phyloP scores from a whole-genome alignment of 768 basidiomycete genomes.

The Pleurotus pulmonarius region DNA sequence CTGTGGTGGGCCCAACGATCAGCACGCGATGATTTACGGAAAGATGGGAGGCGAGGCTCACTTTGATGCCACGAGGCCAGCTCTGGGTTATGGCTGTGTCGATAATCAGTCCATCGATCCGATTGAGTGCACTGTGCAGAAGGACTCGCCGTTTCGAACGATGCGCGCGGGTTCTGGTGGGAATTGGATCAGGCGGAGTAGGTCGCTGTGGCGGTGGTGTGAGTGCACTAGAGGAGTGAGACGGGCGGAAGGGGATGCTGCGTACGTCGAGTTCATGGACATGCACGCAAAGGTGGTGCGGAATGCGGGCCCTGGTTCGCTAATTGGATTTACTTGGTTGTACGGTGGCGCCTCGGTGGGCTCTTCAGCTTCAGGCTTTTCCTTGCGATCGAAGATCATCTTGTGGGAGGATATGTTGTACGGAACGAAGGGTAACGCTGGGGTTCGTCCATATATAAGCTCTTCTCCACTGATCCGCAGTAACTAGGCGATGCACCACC shows the following conservation, averaged over 20 bases:
- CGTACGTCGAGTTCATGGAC: conserved; percentile 6
- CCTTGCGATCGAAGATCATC: too few relatives aligned
- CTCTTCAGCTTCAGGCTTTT: too few relatives aligned
- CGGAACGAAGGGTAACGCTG: too few relatives aligned
- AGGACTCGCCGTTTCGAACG: not conserved
- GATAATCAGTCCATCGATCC: not conserved
- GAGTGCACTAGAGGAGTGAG: not conserved
- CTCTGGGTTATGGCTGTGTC: not conserved
- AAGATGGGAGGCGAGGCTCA: not conserved
- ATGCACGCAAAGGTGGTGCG: conserved; percentile 1
- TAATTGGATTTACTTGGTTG: too few relatives aligned
- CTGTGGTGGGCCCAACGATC: not conserved
- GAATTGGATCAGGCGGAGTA: conserved; percentile 2
- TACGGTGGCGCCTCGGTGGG: too few relatives aligned
- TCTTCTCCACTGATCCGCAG: too few relatives aligned
- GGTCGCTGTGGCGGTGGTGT: not conserved
- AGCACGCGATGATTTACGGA: not conserved
- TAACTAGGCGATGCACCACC: too few relatives aligned
- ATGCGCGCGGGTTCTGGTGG: not conserved
- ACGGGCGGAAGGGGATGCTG: too few relatives aligned
- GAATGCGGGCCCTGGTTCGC: not conserved
- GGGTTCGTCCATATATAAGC: too few relatives aligned
- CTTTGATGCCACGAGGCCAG: conserved; percentile 5
- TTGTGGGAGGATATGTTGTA: too few relatives aligned
- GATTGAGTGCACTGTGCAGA: too few relatives aligned